Conservation (phyloP, 495 filamentous ascomycete species). For the Daldinia childiae region DNA sequence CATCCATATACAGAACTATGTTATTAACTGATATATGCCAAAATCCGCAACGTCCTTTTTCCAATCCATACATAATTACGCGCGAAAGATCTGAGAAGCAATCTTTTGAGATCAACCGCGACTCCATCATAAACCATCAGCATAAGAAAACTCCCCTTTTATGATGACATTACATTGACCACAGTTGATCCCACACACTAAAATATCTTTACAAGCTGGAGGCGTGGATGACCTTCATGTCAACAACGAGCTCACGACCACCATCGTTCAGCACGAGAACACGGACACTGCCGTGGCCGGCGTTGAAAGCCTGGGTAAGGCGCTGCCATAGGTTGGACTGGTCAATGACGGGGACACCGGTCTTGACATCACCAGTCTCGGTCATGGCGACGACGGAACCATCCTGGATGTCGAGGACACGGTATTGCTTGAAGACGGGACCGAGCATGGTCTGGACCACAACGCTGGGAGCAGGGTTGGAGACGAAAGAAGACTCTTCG, state of each 20-base stretch:
- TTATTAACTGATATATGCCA: slow-evolving; percentile 45
- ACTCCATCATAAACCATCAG: slow-evolving; percentile 42
- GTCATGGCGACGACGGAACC: slow-evolving; percentile 67
- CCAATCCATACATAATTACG: slow-evolving; percentile 44
- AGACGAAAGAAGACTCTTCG: slow-evolving; percentile 98
- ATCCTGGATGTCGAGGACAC: slow-evolving; percentile 96
- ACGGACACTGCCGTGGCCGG: slow-evolving; percentile 91
- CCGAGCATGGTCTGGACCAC: slow-evolving; percentile 99
- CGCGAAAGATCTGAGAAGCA: slow-evolving; percentile 40
- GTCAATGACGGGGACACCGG: slow-evolving; percentile 89
- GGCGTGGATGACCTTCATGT: slow-evolving; percentile 97
- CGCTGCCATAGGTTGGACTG: slow-evolving; percentile 87
- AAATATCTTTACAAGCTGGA: slow-evolving; percentile 61
- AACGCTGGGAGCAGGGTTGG: slow-evolving; percentile 94
- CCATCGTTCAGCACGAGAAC: slow-evolving; percentile 96
- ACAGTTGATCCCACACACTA: slow-evolving; percentile 36
- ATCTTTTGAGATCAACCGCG: slow-evolving; percentile 44
- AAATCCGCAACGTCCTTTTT: slow-evolving; percentile 43
- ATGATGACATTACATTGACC: slow-evolving; percentile 37
- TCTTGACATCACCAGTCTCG: slow-evolving; percentile 92
- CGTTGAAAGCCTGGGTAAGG: slow-evolving; percentile 85
- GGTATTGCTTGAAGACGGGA: slow-evolving; percentile 99
- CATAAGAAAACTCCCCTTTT: slow-evolving; percentile 28
- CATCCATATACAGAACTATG: slow-evolving; percentile 48
- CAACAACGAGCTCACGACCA: slow-evolving; percentile 93